These are phyloP conservation scores for Bipolaris zeicola DNA, from an alignment of 2,329 filamentous ascomycete species.

Conservation along the genomic window DNA sequence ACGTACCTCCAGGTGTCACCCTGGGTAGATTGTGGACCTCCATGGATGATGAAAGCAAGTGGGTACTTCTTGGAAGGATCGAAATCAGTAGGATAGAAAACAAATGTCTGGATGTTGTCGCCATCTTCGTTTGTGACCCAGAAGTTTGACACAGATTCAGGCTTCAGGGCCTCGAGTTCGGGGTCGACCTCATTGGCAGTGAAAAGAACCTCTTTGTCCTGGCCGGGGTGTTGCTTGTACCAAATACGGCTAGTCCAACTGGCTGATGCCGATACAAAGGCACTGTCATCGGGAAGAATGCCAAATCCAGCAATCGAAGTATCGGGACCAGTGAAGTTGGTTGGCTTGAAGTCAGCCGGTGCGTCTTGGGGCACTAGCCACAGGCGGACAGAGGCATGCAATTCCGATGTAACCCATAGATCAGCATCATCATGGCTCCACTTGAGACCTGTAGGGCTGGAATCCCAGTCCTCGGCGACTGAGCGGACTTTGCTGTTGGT, in stretches of 20 bases:
- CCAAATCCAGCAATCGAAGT: slow-evolving; percentile 49
- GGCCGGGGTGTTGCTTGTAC: slow-evolving; percentile 35
- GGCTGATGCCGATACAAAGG: slow-evolving; percentile 46
- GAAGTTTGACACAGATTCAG: slow-evolving; percentile 68
- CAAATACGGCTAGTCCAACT: slow-evolving; percentile 44
- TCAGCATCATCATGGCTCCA: slow-evolving; percentile 41
- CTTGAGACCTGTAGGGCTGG: slow-evolving; percentile 31
- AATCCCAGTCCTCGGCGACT: slow-evolving; percentile 45
- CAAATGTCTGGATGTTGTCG: slow-evolving; percentile 66
- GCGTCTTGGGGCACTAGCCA: slow-evolving; percentile 66
- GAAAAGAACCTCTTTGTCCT: slow-evolving; percentile 50
- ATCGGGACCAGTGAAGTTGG: slow-evolving; percentile 53
- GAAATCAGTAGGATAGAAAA: slow-evolving; percentile 69
- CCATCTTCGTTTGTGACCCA: slow-evolving; percentile 70
- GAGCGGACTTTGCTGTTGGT: slow-evolving; percentile 31
- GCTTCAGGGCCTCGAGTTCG: slow-evolving; percentile 67
- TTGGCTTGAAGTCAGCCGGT: slow-evolving; percentile 53
- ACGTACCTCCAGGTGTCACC: slow-evolving; percentile 67
- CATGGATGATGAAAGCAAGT: slow-evolving; percentile 78
- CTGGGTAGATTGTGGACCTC: slow-evolving; percentile 79
- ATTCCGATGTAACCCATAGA: slow-evolving; percentile 42
- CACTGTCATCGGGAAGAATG: slow-evolving; percentile 65
- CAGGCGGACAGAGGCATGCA: slow-evolving; percentile 50
- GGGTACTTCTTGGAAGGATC: slow-evolving; percentile 75
- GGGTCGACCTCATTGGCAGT: slow-evolving; percentile 71